Evolutionary conservation across 192 early-diverging fungal species (phyloP), one percentile per base, ranked within the genome.

Genomic region (Rhizophagus clarus): DNA sequence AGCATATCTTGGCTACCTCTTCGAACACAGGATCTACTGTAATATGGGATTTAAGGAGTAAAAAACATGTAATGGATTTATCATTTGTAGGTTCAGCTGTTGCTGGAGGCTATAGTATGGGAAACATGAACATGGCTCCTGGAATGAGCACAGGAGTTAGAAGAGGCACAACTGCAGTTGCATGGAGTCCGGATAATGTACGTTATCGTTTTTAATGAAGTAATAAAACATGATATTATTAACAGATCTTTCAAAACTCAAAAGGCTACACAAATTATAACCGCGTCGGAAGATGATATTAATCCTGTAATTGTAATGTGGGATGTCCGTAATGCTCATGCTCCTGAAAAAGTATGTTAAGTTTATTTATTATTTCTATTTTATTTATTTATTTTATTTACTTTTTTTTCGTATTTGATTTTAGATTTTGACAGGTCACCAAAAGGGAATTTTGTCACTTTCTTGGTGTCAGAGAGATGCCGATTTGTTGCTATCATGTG

Each of bases 391-490:
- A 29, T 31, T 22, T 34, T 45, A 45, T 26, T 24, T 79, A 37
- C 63, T 60, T 22, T 22, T 10, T 45, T 34, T 49, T 22, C 24
- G 31, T 64, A 87, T 68, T 24, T 67, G 37, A 37, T 64, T 31
- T 42, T 82, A 86, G 88, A 88, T 88, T 20, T 84, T 99, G 47
- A 74, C 88, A 5, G 98, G 97, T 28, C 98, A 99, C 84, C 87
- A 90, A 37, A 95, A 96, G 81, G 97, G 98, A 40, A 89, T 98
- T 61, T 88, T 98, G 74, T 95, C 96, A 49, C 82, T 99, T 47
- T 92, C 96, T 11, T 99, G 98, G 98, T 98, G 96, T 87, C 89
- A 91, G 62, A 96, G 96, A 81, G 98, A 99, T 83, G 87, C 95
- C 0, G 96, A 97, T 72, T 85, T 99, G 49, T 87, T 99, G 42